A percentile compares a stretch with the other conserved stretches of the same genome.
Conservation (phyloP, 257 asterid species). For the Ehretia macrophylla region DNA sequence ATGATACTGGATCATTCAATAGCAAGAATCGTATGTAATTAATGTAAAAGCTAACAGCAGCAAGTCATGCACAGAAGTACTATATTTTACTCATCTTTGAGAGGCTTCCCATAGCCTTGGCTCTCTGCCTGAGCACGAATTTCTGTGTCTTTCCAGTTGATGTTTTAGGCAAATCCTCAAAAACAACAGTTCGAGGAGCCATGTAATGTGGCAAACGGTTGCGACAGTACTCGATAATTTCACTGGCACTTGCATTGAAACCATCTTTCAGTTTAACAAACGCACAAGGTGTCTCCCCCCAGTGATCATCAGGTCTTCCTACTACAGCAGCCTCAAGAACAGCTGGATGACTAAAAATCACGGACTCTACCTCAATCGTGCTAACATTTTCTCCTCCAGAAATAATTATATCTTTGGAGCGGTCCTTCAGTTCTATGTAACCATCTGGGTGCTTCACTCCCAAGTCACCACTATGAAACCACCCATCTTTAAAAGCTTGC, state of each 20-base stretch:
- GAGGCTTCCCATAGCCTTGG: slow-evolving; percentile 31
- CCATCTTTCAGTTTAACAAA: slow-evolving; percentile 31
- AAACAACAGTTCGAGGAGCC: slow-evolving; percentile 32
- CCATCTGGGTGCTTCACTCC: slow-evolving; percentile 34
- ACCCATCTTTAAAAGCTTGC: slow-evolving; percentile 32
- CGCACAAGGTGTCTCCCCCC: slow-evolving; percentile 41
- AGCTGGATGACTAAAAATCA: slow-evolving; percentile 30
- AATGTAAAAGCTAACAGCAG: too few relatives aligned
- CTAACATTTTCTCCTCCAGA: slow-evolving; percentile 39
- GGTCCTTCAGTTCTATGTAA: slow-evolving; percentile 32
- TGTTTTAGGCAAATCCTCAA: slow-evolving; percentile 34
- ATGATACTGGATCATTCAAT: too few relatives aligned
- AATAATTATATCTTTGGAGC: slow-evolving; percentile 32
- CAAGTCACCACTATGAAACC: slow-evolving; percentile 35
- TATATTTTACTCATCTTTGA: slow-evolving; percentile 25
- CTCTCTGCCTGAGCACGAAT: slow-evolving; percentile 27
- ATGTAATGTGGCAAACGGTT: slow-evolving; percentile 33
- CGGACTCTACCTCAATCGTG: slow-evolving; percentile 33
- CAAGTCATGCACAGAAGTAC: not conserved
- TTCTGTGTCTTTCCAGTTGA: slow-evolving; percentile 38
- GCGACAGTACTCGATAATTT: slow-evolving; percentile 29
- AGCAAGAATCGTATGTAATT: too few relatives aligned
- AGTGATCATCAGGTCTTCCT: slow-evolving; percentile 32
- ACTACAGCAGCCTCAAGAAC: slow-evolving; percentile 35
- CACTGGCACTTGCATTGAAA: slow-evolving; percentile 14